Conservation (phyloP, 805 yeast species). For the Starmerella potacharoeniae region DNA sequence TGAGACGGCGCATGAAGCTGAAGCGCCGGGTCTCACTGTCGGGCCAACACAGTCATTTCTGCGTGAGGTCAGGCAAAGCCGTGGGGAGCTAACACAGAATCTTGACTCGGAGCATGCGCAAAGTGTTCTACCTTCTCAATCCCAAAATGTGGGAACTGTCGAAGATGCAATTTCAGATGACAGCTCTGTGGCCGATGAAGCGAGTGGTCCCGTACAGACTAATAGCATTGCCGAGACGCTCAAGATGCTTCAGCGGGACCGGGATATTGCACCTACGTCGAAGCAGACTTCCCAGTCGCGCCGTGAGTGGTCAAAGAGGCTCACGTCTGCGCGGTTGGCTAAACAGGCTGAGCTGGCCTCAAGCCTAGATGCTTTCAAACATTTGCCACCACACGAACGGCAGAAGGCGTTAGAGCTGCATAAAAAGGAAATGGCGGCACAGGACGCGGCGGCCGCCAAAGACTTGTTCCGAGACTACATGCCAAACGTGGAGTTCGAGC, state of each 20-base stretch:
- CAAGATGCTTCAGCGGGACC: conserved; percentile 21
- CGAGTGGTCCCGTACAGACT: neutral
- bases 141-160: neutral
- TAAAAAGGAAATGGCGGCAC: conserved; percentile 21
- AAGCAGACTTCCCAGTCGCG: neutral
- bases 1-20: too few species aligned
- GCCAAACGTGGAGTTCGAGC: conserved; percentile 39
- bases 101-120: too few species aligned
- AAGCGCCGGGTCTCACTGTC: neutral
- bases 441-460: conserved; percentile 26
- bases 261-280: neutral
- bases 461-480: conserved; percentile 31
- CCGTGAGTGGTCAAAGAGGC: conserved; percentile 11
- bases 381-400: conserved; percentile 27
- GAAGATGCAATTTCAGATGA: neutral
- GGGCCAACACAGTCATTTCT: neutral
- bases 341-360: conserved; percentile 21
- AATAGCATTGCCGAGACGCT: conserved; percentile 33
- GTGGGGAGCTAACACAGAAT: too few species aligned
- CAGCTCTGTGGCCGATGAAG: neutral
- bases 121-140: too few species aligned
- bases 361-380: conserved; percentile 20
- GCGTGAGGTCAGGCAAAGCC: neutral
- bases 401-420: conserved; percentile 25
- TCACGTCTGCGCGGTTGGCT: conserved; percentile 12